These are phyloP conservation scores for Candida sp. DNA, from an alignment of 1,139 yeast species.

Conservation along the genomic window DNA sequence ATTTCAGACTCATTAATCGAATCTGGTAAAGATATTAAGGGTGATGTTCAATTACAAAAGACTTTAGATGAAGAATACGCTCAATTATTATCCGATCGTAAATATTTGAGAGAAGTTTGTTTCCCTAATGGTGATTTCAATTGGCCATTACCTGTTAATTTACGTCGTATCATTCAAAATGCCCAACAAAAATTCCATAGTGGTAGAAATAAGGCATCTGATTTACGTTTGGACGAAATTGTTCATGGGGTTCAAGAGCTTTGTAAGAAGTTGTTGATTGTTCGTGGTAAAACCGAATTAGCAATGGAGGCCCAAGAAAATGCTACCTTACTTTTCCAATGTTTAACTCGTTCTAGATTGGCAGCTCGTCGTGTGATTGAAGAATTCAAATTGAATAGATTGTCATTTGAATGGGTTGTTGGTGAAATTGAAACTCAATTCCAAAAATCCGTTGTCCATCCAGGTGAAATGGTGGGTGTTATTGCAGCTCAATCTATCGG, in stretches of 20 bases:
- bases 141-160: constrained; percentile 98
- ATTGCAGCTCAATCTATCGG: constrained; percentile 99
- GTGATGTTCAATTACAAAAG: constrained; percentile 82
- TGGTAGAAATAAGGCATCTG: constrained; percentile 88
- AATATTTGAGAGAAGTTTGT: constrained; percentile 70
- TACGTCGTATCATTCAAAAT: constrained; percentile 94
- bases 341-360: constrained; percentile 87
- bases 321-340: constrained; percentile 88
- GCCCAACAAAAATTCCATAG: constrained; percentile 97
- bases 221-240: constrained; percentile 80
- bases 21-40: constrained; percentile 86
- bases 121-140: constrained; percentile 92
- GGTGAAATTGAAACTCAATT: constrained; percentile 95
- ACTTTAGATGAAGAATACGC: constrained; percentile 80
- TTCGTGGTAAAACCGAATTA: constrained; percentile 78
- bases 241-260: constrained; percentile 70
- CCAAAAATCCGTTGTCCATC: constrained; percentile 89
- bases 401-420: constrained; percentile 93
- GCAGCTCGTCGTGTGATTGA: constrained; percentile 89
- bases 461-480: constrained; percentile 99
- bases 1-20: constrained; percentile 75
- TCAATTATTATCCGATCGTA: constrained; percentile 75
- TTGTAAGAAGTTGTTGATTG: constrained; percentile 64
- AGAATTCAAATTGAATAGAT: constrained; percentile 80
- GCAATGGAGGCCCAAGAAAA: constrained; percentile 86